Conservation (phyloP, 169 alveolate genomes). For the Babesia caballi region DNA sequence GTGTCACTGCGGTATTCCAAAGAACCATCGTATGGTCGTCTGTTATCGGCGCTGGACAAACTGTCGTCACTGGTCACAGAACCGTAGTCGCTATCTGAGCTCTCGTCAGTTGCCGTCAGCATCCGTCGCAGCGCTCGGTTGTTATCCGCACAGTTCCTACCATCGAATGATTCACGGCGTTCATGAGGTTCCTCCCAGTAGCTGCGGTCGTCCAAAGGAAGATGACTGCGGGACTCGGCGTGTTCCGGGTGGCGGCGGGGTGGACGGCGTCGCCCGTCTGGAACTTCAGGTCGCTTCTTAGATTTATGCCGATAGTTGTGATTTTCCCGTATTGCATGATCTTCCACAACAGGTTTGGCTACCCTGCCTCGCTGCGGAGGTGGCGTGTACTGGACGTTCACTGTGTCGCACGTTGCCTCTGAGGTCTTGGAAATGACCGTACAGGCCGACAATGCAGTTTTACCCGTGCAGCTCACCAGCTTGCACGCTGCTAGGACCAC, state of each 20-base stretch:
- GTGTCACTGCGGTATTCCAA: neutral
- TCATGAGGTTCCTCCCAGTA: neutral
- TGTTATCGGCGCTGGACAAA: neutral
- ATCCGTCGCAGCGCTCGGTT: conserved; percentile 2
- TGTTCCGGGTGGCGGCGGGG: too few species aligned
- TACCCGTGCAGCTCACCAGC: conserved; percentile 44
- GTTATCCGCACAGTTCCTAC: neutral
- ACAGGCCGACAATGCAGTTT: conserved; percentile 26
- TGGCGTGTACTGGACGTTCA: neutral
- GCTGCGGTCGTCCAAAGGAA: neutral
- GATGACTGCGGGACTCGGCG: neutral
- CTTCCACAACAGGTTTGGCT: too few species aligned
- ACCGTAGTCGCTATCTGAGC: neutral
- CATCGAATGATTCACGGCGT: neutral
- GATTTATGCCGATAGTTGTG: too few species aligned
- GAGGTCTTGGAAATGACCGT: neutral
- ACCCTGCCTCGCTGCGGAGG: neutral
- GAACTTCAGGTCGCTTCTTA: too few species aligned
- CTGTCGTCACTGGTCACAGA: neutral
- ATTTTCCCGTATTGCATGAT: too few species aligned
- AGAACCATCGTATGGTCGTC: neutral
- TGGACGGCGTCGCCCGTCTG: too few species aligned
- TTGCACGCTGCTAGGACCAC: conserved; percentile 52
- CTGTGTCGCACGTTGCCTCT: neutral
- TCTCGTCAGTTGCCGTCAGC: neutral